A percentile compares a stretch with the other conserved stretches of the same genome.
phyloP scores from a whole-genome alignment of 1,284 basidiomycete species.

The Tausonia pullulans region DNA sequence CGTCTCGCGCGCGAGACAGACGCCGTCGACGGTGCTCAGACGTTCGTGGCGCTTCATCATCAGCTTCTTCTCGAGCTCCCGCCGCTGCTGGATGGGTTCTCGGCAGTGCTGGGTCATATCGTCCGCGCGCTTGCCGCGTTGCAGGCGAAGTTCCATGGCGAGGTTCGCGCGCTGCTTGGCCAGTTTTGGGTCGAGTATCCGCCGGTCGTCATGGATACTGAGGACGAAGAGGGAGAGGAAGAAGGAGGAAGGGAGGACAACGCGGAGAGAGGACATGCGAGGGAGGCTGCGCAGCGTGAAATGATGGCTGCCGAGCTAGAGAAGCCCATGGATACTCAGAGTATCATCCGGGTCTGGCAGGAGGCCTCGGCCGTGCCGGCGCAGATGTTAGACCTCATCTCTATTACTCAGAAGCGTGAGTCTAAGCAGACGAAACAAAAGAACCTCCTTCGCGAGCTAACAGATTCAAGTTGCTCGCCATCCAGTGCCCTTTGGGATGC shows the following conservation, averaged over 20 bases:
- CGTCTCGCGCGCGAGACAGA: constrained; percentile 20
- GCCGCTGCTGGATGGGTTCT: constrained; percentile 30
- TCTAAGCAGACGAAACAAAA: neutral
- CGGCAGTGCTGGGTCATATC: constrained; percentile 30
- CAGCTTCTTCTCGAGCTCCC: constrained; percentile 36
- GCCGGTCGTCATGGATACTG: constrained; percentile 9
- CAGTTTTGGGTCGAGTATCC: constrained; percentile 20
- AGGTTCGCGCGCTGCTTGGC: constrained; percentile 21
- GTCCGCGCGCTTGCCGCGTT: constrained; percentile 27
- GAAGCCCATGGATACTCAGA: neutral
- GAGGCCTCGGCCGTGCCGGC: constrained; percentile 7
- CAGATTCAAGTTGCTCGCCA: too few relatives aligned
- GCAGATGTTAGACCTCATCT: constrained; percentile 11
- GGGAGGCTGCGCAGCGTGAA: too few relatives aligned
- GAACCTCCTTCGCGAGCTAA: too few relatives aligned
- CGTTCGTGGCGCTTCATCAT: constrained; percentile 34
- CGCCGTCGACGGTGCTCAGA: constrained; percentile 28
- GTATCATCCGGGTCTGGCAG: constrained; percentile 15
- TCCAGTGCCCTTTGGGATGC: too few relatives aligned
- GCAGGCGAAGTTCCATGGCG: constrained; percentile 27
- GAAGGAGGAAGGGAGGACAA: too few relatives aligned
- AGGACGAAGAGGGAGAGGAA: neutral
- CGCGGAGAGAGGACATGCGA: too few relatives aligned
- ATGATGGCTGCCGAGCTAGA: too few relatives aligned
- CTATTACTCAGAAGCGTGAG: constrained; percentile 14